A percentile compares a stretch with the other conserved stretches of the same genome.
phyloP scores from a whole-genome alignment of 495 filamentous ascomycete species.

The Copromyces sp. region DNA sequence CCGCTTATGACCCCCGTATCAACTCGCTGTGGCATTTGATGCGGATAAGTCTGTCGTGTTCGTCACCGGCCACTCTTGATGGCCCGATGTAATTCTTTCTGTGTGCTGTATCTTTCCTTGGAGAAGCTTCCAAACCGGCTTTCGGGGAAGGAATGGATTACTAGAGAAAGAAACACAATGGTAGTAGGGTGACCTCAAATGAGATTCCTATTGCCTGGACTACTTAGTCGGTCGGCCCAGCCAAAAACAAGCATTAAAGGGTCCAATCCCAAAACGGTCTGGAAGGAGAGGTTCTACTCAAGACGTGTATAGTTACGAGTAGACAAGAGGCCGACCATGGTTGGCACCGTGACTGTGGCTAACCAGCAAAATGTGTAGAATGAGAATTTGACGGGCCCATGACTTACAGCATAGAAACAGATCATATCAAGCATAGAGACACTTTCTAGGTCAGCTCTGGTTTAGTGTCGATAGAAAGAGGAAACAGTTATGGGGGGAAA shows the following conservation, averaged over 20 bases:
- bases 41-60: too few species aligned
- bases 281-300: too few species aligned
- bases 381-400: background rate
- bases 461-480: background rate
- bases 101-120: too few species aligned
- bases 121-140: too few species aligned
- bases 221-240: background rate
- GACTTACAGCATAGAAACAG: background rate
- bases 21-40: too few species aligned
- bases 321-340: background rate
- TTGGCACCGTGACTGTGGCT: background rate
- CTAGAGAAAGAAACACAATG: background rate
- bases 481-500: background rate
- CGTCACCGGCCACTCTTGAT: too few species aligned
- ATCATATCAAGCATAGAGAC: background rate
- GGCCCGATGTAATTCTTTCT: too few species aligned
- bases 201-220: background rate
- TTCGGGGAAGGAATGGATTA: background rate
- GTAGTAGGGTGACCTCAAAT: background rate
- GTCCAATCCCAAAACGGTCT: too few species aligned
- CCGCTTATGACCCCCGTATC: too few species aligned
- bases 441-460: background rate
- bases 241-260: too few species aligned
- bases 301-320: too few species aligned
- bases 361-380: background rate